phyloP scores from a whole-genome alignment of 192 early-diverging fungal genomes.

The Rhizoclosmatium globosum region DNA sequence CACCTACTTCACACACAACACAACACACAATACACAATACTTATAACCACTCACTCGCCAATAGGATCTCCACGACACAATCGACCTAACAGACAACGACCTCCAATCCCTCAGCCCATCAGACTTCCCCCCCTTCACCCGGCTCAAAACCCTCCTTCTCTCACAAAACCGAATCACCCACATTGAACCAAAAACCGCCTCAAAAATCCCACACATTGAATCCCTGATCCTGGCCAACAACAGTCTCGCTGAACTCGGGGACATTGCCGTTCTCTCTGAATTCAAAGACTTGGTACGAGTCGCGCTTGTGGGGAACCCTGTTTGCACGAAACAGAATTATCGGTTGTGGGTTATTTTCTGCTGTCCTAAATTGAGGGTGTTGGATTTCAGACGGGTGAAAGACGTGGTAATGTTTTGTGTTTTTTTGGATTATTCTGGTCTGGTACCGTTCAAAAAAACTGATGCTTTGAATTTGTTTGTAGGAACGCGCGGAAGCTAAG shows the following conservation, averaged over 20 bases:
- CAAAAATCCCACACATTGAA: slow-evolving; percentile 78
- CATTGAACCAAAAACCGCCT: slow-evolving; percentile 73
- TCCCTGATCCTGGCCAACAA: slow-evolving; percentile 92
- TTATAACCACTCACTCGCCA: neutral
- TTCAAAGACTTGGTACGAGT: slow-evolving; percentile 62
- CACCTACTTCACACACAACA: neutral
- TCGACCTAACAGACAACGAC: slow-evolving; percentile 95
- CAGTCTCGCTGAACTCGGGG: slow-evolving; percentile 80
- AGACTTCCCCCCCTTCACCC: slow-evolving; percentile 85
- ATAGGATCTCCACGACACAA: slow-evolving; percentile 84
- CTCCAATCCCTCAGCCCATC: slow-evolving; percentile 71
- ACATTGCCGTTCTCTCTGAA: slow-evolving; percentile 76
- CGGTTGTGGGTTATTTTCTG: slow-evolving; percentile 80
- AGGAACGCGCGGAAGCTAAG: slow-evolving; percentile 88
- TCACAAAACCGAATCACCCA: slow-evolving; percentile 90
- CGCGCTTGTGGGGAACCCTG: slow-evolving; percentile 90
- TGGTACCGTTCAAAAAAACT: neutral
- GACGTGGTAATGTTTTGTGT: slow-evolving; percentile 60
- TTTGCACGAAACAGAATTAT: slow-evolving; percentile 82
- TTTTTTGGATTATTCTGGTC: neutral
- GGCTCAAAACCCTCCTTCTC: slow-evolving; percentile 78
- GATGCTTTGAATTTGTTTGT: neutral
- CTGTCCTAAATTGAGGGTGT: slow-evolving; percentile 75
- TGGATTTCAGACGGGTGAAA: slow-evolving; percentile 87
- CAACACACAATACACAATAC: neutral